Evolutionary conservation across 441 rosid species (phyloP).

Genomic region (Viola pubescens): DNA sequence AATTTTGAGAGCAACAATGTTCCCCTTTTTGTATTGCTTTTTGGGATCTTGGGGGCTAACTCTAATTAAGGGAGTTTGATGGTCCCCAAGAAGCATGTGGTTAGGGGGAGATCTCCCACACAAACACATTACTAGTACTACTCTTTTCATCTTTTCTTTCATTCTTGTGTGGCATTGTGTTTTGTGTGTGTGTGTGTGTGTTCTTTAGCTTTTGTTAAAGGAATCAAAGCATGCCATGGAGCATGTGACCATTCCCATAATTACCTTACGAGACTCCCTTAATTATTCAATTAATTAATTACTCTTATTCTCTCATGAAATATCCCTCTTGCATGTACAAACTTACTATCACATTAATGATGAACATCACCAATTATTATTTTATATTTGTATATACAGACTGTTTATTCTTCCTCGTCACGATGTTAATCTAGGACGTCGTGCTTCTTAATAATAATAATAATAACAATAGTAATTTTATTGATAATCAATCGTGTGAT

Average conservation of each 20-base stretch:
- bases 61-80: conserved; percentile 25
- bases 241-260: conserved; percentile 47
- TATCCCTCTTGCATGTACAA: background rate
- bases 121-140: no score
- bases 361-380: background rate
- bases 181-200: background rate
- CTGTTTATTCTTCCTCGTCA: conserved; percentile 6
- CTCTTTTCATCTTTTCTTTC: conserved; percentile 3
- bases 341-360: background rate
- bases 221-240: conserved; percentile 48
- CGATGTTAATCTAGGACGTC: background rate
- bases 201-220: conserved; percentile 32
- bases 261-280: conserved; percentile 14
- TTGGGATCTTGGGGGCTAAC: conserved; percentile 39
- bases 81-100: conserved; percentile 63
- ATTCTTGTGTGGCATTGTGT: conserved; percentile 10
- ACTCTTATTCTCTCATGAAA: background rate
- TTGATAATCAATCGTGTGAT: no score
- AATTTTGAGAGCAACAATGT: conserved; percentile 9
- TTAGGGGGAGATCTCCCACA: conserved; percentile 14
- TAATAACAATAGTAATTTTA: no score
- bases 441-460: background rate
- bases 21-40: conserved; percentile 24
- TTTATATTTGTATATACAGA: no score
- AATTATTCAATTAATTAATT: conserved; percentile 15